Base-by-base conservation (phyloP, 768 basidiomycete genomes). In the Boletus speciosus region DNA sequence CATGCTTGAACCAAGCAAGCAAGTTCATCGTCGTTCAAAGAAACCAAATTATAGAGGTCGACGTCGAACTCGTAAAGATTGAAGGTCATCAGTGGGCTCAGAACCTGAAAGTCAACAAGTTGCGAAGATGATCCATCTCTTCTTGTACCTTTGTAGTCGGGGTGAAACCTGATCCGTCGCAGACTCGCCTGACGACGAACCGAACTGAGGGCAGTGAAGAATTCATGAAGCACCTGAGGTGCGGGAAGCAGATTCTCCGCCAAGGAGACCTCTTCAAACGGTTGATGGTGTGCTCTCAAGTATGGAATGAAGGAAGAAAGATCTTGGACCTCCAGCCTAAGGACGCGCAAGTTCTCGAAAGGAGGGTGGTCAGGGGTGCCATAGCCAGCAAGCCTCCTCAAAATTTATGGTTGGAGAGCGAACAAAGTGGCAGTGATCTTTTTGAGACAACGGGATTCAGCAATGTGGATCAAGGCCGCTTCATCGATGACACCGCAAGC, bases 271-370 rank as follows among this genome's bases (percentile, higher is more conserved):
- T 43, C 46, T 37, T 47, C 49, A 27, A 60, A 54, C 12, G 49
- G 52, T 23, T 59, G 59, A 27, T 48, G 34, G 14, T 53, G 25
- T 7, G 52, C 48, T 40, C 14, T 39, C 10, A 60, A 45, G 25
- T 9, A 47, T 2, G 57, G 59, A 10, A 29, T 51, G 19, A 60
- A n/a, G 27, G 52, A 51, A 15, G 47, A 55, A 41, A 60, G 46
- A 7, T 46, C 38, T 6, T 34, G 3, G 16, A 60, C 27, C 3
- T 1, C 3, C 25, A 60, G 49, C 10, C 31, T 16, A 16, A 60
- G 49, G 36, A 23, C 15, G 15, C 52, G n/a, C 48, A 59, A n/a
- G 16, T 60, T 55, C 34, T 52, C 21, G 36, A 60, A 60, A 19
- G 25, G 52, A 11, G 47, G 31, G 21, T 5, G 12, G 8, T 50